Evolutionary conservation across 352 stramenopile species (phyloP).

Genomic region (Phytophthora ramorum): DNA sequence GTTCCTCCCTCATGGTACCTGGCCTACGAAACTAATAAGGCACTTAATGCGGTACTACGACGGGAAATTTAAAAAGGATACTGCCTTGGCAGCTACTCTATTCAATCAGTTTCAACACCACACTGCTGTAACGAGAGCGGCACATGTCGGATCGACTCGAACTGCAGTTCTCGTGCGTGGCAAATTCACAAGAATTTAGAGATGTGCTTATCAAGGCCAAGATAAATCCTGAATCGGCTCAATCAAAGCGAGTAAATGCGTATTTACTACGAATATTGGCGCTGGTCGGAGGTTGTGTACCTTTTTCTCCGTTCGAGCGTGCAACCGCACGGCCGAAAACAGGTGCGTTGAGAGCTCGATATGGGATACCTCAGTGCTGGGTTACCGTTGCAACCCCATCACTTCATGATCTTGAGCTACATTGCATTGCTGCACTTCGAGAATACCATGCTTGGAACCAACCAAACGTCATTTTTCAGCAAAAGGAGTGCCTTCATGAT

Average conservation of each 20-base stretch:
- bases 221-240: background rate
- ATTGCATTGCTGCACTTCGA: slow-evolving; percentile 1
- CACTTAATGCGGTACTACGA: slow-evolving; percentile 13
- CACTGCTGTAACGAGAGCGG: background rate
- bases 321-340: background rate
- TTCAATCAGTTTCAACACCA: slow-evolving; percentile 11
- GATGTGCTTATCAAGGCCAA: background rate
- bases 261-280: slow-evolving; percentile 2
- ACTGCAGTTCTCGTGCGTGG: background rate
- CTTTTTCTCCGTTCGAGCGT: slow-evolving; percentile 4
- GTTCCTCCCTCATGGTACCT: background rate
- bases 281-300: slow-evolving; percentile 1
- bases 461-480: background rate
- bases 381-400: slow-evolving; percentile 1
- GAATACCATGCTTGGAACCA: background rate
- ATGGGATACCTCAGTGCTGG: slow-evolving; percentile 5
- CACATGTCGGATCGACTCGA: background rate
- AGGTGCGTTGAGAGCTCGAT: background rate
- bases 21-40: background rate
- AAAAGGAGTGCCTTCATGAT: background rate
- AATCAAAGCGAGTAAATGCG: slow-evolving; percentile 11
- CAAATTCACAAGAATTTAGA: slow-evolving; percentile 4
- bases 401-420: slow-evolving; percentile 10
- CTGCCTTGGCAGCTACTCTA: background rate
- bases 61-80: slow-evolving; percentile 6